Base-by-base conservation (phyloP, 768 basidiomycete species). In the Pleurotus salmoneostramineus region DNA sequence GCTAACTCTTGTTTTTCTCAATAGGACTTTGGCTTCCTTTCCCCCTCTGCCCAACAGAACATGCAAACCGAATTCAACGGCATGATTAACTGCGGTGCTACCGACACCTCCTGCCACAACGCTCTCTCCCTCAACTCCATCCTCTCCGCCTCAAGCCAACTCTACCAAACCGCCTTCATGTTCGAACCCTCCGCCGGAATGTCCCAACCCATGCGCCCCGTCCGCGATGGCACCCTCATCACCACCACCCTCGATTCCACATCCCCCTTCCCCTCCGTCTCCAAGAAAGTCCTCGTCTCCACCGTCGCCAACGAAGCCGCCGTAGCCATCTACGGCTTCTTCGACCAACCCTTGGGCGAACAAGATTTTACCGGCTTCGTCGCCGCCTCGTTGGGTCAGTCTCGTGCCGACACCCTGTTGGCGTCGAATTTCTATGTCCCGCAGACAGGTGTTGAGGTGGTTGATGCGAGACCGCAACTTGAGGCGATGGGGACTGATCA, bases 281-380 rank as follows among this genome's bases (percentile, higher is more conserved):
- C 70, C 56, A 90, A 93, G 67, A 80, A 87, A 3, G 62, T 95
- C 52, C 71, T 96, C 32, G 69, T 94, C 50, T 84, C 91, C 5
- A 89, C 83, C 12, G 87, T 89, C 11, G 69, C 71, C 44, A 75
- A 93, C 65, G 94, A 96, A 64, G 91, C 86, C 0, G 90, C 80
- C 2, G 70, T 72, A n/a, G 74, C 83, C 32, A 85, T 91, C 62
- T 85, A 83, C 65, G 60, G 66, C 33, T 62, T 58, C 46, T 79
- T 81, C 68, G 57, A 68, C 11, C 59, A 65, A 31, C 67, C 77
- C 11, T 56, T 89, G 15, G 68, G 75, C 36, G 67, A 69, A 35
- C 62, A 68, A 3, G 62, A 64, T 14, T 85, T 83, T 62, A 58
- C 64, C 11, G 58, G 54, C 6, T 62, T 78, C 32, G 78, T 83